phyloP scores from a whole-genome alignment of 768 basidiomycete genomes.

The Hericium rajendrae region DNA sequence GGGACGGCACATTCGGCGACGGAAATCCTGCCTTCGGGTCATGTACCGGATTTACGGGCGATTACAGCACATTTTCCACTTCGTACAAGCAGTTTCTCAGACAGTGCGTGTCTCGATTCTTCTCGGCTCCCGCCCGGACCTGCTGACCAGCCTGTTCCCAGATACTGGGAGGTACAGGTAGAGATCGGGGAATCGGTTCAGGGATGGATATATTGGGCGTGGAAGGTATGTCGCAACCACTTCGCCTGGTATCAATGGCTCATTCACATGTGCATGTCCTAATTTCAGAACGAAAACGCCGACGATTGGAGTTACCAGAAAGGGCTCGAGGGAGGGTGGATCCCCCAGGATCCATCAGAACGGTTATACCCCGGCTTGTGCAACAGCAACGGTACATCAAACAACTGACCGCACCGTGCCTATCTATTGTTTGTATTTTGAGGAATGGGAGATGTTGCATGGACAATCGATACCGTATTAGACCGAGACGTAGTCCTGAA shows the following conservation, averaged over 20 bases:
- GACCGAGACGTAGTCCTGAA: no score
- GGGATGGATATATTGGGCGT: slow-evolving; percentile 73
- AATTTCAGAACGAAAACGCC: slow-evolving; percentile 45
- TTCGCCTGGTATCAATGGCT: no score
- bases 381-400: slow-evolving; percentile 5
- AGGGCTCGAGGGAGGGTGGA: slow-evolving; percentile 70
- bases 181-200: slow-evolving; percentile 60
- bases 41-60: slow-evolving; percentile 56
- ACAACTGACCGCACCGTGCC: neutral
- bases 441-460: neutral
- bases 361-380: slow-evolving; percentile 59
- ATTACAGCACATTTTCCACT: slow-evolving; percentile 43
- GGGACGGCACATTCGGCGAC: slow-evolving; percentile 48
- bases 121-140: slow-evolving; percentile 6
- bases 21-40: slow-evolving; percentile 43
- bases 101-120: slow-evolving; percentile 31
- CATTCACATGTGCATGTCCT: no score
- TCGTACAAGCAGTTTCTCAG: slow-evolving; percentile 56
- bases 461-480: neutral
- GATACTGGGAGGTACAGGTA: slow-evolving; percentile 77
- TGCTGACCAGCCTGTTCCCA: slow-evolving; percentile 13
- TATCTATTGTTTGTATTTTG: neutral
- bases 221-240: slow-evolving; percentile 45
- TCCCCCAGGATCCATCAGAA: slow-evolving; percentile 60
- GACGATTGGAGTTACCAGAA: slow-evolving; percentile 74